Evolutionary conservation across 2,329 filamentous ascomycete species (phyloP), one percentile per base, ranked within the genome.

Genomic region (Penicillium sp.): DNA sequence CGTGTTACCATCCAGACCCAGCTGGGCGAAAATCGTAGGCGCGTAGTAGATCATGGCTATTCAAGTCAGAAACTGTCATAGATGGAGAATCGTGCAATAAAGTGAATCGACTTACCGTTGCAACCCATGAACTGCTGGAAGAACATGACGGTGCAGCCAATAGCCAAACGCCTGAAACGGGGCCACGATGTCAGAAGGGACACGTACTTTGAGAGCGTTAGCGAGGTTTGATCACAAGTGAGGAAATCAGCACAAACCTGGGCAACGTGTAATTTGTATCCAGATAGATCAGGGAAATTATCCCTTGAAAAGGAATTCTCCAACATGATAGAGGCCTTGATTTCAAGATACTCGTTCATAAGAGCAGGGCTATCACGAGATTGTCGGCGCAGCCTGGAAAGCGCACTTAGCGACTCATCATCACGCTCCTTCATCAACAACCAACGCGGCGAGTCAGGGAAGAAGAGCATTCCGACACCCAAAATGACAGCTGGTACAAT

Each of bases 401-500:
- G 69, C 0, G 73, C 74, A 10, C 66, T 55, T 7, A 83, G 67
- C 0, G 77, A 76, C 14, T 83, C 81, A 3, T 79, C 71, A 46
- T 83, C 74, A 5, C 77, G 74, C 34, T 76, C 76, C 47, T 76
- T 73, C 60, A 75, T 76, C 8, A 76, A 71, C 2, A 84, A 72
- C 75, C 81, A 84, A 23, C 82, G 75, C 0, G 82, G 82, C 0
- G 81, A 83, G 51, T 79, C 82, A 0, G 83, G 83, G 56, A 83
- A 75, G 65, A 82, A 81, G 5, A 72, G 29, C 61, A 77, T 75
- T 8, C 74, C 74, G 2, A 71, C 54, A 3, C 74, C 70, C 1
- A 78, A 60, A 14, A 70, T 60, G 0, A 76, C 43, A 1, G 74
- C 74, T 0, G 74, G 74, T 9, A 70, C 53, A 14, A 81, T 74